Base-by-base conservation (phyloP, 768 basidiomycete species). In the Mycena albidolilacea region DNA sequence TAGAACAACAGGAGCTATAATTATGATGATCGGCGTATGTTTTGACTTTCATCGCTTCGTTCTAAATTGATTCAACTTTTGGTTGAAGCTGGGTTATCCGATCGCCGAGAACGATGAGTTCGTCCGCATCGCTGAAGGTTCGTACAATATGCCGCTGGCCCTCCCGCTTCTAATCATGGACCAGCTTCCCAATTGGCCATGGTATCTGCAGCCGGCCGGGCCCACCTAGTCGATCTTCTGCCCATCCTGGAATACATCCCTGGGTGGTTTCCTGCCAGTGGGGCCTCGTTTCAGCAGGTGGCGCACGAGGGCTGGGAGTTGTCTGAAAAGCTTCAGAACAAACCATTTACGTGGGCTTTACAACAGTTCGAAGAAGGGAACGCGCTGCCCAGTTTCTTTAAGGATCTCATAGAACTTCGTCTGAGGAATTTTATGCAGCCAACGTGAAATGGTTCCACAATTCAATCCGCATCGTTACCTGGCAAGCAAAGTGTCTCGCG, bases 161-260 rank as follows among this genome's bases (percentile, higher is more conserved):
- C 41, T 23, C 37, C 50, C 21, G 7, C 21, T 14, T 57, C 61
- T 64, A 11, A 64, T 30, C 23, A 57, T 43, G 21, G 19, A 23
- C 23, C 44, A 70, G 69, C 69, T 30, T 82, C 83, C 19, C 65
- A 83, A 62, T 75, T 83, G 14, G 79, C 80, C 1, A 79, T 82
- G 77, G 79, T 79, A 0, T 81, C 43, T 7, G 82, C 84, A 17
- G 84, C 84, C 0, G 78, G 19, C 80, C 82, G 85, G 0, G 82
- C 85, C 7, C 85, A 79, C 63, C 71, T 84, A 64, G 84, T 85
- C 50, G 84, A 85, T 62, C 58, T 84, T 37, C 19, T 74, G 19
- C 67, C 70, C 23, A 54, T 67, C 82, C 84, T 85, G 71, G 78
- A 79, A 54, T 74, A 81, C 44, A 76, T 86, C 57, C 84, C n/a